Percentiles rank a stretch among this genome's conserved stretches.
phyloP scores from a whole-genome alignment of 2,329 filamentous ascomycete genomes.

The Coniochaeta sp. region DNA sequence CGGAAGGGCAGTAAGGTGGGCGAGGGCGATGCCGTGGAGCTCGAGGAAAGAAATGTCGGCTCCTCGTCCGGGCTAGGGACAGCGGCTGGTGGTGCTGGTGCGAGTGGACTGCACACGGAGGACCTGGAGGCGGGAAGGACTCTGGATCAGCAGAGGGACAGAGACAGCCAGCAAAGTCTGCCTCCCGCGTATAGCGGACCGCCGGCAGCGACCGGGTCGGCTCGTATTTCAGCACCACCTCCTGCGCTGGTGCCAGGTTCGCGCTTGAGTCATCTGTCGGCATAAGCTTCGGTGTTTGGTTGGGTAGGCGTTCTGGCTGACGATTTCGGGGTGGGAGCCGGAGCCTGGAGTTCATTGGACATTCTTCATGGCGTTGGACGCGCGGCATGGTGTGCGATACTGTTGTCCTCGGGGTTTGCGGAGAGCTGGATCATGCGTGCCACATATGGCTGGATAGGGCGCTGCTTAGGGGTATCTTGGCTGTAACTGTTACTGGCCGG shows the following conservation, averaged over 20 bases:
- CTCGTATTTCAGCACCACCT: background rate
- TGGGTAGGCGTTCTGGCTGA: no score
- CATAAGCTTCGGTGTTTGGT: background rate
- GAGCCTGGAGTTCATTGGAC: no score
- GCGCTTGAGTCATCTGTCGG: background rate
- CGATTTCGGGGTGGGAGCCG: no score
- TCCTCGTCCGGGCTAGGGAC: background rate
- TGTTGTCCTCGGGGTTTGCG: no score
- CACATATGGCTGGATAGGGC: no score
- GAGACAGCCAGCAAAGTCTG: background rate
- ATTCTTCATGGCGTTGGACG: no score
- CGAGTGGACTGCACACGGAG: background rate
- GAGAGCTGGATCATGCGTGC: no score
- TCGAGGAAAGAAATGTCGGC: background rate
- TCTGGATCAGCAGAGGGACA: background rate
- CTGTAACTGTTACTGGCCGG: no score
- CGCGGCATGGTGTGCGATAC: no score
- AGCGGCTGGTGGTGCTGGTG: background rate
- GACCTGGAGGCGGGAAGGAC: background rate
- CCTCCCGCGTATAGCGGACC: background rate
- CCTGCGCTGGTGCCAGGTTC: background rate
- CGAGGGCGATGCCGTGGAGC: constrained; percentile 5
- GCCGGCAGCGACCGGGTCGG: background rate
- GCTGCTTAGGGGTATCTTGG: no score
- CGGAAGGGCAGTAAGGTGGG: background rate